These are phyloP conservation scores for Coemansia sp. DNA, from an alignment of 192 early-diverging fungal genomes.

Conservation along the genomic window DNA sequence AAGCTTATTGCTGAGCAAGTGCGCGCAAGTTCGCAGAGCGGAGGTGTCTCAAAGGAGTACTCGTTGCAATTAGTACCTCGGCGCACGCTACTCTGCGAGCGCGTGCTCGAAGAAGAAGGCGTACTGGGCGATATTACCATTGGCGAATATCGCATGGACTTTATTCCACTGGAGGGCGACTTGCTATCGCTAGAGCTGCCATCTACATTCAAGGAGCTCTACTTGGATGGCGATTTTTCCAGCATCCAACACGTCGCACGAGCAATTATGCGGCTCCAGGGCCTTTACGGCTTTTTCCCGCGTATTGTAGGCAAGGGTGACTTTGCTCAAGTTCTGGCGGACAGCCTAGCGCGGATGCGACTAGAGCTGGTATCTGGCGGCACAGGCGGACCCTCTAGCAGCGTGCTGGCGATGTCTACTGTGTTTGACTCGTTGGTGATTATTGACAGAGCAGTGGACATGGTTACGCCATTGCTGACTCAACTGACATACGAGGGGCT, in stretches of 20 bases:
- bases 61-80: slow-evolving; percentile 88
- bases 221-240: slow-evolving; percentile 61
- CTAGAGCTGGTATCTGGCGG: slow-evolving; percentile 64
- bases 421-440: slow-evolving; percentile 83
- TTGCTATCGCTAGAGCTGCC: slow-evolving; percentile 88
- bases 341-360: slow-evolving; percentile 84
- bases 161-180: slow-evolving; percentile 90
- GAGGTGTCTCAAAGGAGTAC: slow-evolving; percentile 50
- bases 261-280: slow-evolving; percentile 88
- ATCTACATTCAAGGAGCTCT: slow-evolving; percentile 76
- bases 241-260: slow-evolving; percentile 50
- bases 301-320: slow-evolving; percentile 90
- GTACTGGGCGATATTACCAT: slow-evolving; percentile 85
- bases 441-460: slow-evolving; percentile 87
- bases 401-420: slow-evolving; percentile 58
- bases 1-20: slow-evolving; percentile 73
- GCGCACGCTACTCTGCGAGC: slow-evolving; percentile 87
- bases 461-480: slow-evolving; percentile 90
- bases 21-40: slow-evolving; percentile 15
- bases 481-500: slow-evolving; percentile 97
- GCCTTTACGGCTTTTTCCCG: slow-evolving; percentile 86
- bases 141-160: slow-evolving; percentile 87
- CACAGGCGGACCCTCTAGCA: slow-evolving; percentile 19
- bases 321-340: slow-evolving; percentile 69
- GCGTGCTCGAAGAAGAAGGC: slow-evolving; percentile 91